Evolutionary conservation across 2,329 filamentous ascomycete genomes (phyloP).

Genomic region (Aureobasidium sp.): DNA sequence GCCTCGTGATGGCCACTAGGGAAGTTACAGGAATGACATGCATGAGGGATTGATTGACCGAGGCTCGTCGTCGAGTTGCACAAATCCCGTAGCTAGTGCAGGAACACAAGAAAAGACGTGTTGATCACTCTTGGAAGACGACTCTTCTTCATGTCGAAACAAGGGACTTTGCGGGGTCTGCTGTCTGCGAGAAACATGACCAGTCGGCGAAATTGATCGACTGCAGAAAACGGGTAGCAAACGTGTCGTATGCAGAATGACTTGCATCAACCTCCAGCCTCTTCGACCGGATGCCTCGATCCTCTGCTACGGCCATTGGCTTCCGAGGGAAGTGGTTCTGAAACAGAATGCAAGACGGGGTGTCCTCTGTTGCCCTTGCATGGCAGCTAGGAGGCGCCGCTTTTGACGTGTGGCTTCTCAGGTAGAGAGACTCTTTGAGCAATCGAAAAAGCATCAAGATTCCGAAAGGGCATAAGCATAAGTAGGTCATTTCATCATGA

Average conservation of each 20-base stretch:
- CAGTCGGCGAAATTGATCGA: neutral
- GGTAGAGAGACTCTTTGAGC: neutral
- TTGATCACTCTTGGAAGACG: neutral
- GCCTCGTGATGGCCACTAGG: neutral
- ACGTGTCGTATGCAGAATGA: constrained; percentile 7
- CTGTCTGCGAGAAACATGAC: neutral
- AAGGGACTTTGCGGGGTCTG: neutral
- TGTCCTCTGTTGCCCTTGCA: neutral
- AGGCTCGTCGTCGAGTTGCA: constrained; percentile 2
- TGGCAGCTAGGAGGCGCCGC: neutral
- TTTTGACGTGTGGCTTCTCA: neutral
- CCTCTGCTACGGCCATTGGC: neutral
- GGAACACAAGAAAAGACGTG: neutral
- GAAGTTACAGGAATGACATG: neutral
- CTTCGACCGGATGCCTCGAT: neutral
- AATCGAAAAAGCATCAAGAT: neutral
- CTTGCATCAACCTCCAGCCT: neutral
- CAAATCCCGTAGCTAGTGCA: neutral
- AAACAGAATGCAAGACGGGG: neutral
- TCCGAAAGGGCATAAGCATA: constrained; percentile 1
- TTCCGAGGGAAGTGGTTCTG: neutral
- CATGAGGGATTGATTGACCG: neutral
- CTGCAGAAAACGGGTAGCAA: neutral
- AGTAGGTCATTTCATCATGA: constrained; percentile 7
- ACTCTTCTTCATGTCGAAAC: neutral